phyloP scores from a whole-genome alignment of 352 stramenopile genomes.

The Phytophthora sp. region DNA sequence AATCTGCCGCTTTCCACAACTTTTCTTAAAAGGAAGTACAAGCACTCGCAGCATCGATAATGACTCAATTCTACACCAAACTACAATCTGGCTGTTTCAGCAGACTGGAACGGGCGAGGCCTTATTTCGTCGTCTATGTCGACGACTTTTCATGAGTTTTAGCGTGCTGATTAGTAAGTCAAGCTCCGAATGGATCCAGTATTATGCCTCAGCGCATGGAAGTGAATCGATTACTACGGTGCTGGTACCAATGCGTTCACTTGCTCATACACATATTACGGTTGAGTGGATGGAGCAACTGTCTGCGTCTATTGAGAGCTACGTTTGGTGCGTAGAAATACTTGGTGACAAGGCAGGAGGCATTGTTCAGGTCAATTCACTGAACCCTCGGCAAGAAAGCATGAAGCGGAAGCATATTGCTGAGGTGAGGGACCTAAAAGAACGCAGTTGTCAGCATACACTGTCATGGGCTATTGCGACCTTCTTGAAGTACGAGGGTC shows the following conservation, averaged over 20 bases:
- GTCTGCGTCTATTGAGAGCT: conserved; percentile 62
- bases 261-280: conserved; percentile 39
- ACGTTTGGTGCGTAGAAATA: conserved; percentile 56
- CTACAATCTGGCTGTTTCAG: conserved; percentile 50
- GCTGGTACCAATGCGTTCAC: conserved; percentile 53
- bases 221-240: conserved; percentile 33
- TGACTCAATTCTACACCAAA: conserved; percentile 26
- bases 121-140: conserved; percentile 49
- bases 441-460: conserved; percentile 28
- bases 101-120: conserved; percentile 43
- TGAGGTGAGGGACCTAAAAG: not conserved
- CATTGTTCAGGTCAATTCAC: conserved; percentile 19
- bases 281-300: conserved; percentile 74
- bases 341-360: conserved; percentile 41
- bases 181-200: conserved; percentile 58
- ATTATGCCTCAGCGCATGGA: conserved; percentile 35
- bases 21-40: conserved; percentile 42
- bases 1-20: conserved; percentile 53
- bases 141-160: conserved; percentile 56
- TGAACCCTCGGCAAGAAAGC: conserved; percentile 12
- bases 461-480: conserved; percentile 46
- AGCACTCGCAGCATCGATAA: conserved; percentile 1
- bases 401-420: conserved; percentile 44
- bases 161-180: conserved; percentile 45
- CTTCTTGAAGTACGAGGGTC: conserved; percentile 39